Evolutionary conservation across 2,329 filamentous ascomycete genomes (phyloP).

Genomic region (Hyphodiscus sp.): DNA sequence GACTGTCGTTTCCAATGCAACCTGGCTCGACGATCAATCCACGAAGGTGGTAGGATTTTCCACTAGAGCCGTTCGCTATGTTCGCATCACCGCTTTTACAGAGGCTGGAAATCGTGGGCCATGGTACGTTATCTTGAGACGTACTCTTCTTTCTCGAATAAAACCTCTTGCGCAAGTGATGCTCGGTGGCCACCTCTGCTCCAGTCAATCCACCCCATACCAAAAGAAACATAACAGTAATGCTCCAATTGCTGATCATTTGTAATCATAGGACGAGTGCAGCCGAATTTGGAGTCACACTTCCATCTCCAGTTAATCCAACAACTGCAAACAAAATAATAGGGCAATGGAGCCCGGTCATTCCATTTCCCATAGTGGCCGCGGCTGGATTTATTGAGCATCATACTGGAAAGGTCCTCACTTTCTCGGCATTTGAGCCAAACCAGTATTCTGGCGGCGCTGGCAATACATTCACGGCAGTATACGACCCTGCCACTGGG

Average conservation of each 20-base stretch:
- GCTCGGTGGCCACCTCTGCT: too few relatives aligned
- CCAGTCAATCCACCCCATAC: too few relatives aligned
- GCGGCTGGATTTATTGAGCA: slow-evolving; percentile 11
- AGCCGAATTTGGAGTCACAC: too few relatives aligned
- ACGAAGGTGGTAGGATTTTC: not conserved
- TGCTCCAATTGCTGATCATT: too few relatives aligned
- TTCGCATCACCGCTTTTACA: slow-evolving; percentile 9
- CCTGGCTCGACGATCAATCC: slow-evolving; percentile 10
- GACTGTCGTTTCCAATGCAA: slow-evolving; percentile 17
- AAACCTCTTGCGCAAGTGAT: too few relatives aligned
- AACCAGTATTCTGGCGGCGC: slow-evolving; percentile 4
- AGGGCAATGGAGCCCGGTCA: slow-evolving; percentile 15
- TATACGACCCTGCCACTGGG: slow-evolving; percentile 26
- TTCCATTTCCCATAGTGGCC: slow-evolving; percentile 16
- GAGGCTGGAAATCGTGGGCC: slow-evolving; percentile 16
- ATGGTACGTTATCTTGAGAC: slow-evolving; percentile 8
- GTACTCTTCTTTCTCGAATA: too few relatives aligned
- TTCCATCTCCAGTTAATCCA: not conserved
- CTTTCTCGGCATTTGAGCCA: slow-evolving; percentile 10
- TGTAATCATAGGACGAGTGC: too few relatives aligned
- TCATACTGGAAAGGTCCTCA: slow-evolving; percentile 11
- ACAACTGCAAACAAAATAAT: not conserved
- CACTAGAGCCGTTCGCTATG: slow-evolving; percentile 2
- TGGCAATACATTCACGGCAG: slow-evolving; percentile 29
- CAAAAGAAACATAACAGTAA: too few relatives aligned